Evolutionary conservation across 108 stramenopile species (phyloP).

Genomic region (Skeletonema potamos): DNA sequence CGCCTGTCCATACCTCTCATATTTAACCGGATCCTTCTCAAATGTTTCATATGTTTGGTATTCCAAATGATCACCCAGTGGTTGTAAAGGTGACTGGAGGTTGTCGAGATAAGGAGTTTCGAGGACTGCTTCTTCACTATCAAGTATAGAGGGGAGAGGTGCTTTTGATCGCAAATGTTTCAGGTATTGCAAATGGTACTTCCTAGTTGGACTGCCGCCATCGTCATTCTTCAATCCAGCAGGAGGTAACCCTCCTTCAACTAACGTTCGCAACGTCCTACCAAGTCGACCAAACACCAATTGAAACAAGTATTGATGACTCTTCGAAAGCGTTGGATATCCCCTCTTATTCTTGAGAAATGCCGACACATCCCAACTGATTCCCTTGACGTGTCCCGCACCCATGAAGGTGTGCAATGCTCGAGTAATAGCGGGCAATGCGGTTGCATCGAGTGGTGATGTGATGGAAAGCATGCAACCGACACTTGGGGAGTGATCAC

Average conservation of each 20-base stretch:
- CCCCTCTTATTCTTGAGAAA: constrained; percentile 94
- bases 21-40: constrained; percentile 98
- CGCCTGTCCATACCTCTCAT: constrained; percentile 88
- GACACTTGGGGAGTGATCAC: constrained; percentile 65
- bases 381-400: constrained; percentile 66
- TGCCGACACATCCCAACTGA: constrained; percentile 65
- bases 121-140: constrained; percentile 69
- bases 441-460: constrained; percentile 14
- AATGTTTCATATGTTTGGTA: constrained; percentile 97
- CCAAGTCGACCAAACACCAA: constrained; percentile 66
- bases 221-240: background rate
- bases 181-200: constrained; percentile 89
- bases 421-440: background rate
- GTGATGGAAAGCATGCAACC: constrained; percentile 44
- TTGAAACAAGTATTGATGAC: constrained; percentile 77
- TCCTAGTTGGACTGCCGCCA: constrained; percentile 21
- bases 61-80: constrained; percentile 96
- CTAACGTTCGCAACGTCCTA: constrained; percentile 62
- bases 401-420: constrained; percentile 78
- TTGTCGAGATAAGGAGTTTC: constrained; percentile 88
- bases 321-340: constrained; percentile 87
- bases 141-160: constrained; percentile 41
- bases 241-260: constrained; percentile 45
- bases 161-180: constrained; percentile 76
- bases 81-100: constrained; percentile 96